Conservation (phyloP, 768 basidiomycete species). For the Pseudohyphozyma bogoriensis region DNA sequence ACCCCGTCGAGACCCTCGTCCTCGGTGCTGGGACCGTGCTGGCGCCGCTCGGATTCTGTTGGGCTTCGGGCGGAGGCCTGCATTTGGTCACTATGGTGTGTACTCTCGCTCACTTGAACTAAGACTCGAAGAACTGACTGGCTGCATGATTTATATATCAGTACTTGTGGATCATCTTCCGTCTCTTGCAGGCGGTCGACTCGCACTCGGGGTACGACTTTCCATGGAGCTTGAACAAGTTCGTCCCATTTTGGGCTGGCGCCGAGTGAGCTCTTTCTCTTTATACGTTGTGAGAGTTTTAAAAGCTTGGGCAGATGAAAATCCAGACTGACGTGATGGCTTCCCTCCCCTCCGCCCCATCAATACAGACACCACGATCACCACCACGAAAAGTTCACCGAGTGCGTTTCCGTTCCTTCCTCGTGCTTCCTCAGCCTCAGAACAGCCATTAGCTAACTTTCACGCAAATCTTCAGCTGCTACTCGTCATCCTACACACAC, state of each 20-base stretch:
- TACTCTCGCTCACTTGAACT: not conserved
- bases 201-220: constrained; percentile 89
- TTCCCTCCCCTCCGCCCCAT: not conserved
- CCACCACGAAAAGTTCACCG: constrained; percentile 93
- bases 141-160: not conserved
- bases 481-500: constrained; percentile 32
- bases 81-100: constrained; percentile 72
- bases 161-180: constrained; percentile 84
- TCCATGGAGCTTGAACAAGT: constrained; percentile 90
- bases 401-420: constrained; percentile 33
- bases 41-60: constrained; percentile 72
- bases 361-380: constrained; percentile 27
- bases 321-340: not conserved
- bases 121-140: too few species aligned
- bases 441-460: not conserved
- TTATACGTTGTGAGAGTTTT: too few species aligned
- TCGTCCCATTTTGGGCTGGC: constrained; percentile 91
- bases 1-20: constrained; percentile 91
- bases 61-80: constrained; percentile 37
- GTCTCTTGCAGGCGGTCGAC: constrained; percentile 94
- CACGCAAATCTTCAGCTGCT: constrained; percentile 17
- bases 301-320: too few species aligned
- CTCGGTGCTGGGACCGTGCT: constrained; percentile 83
- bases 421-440: not conserved
- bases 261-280: constrained; percentile 7